Base-by-base conservation (phyloP, 225 moss, liverwort and hornwort genomes). In the Physcomitrellopsis africana region DNA sequence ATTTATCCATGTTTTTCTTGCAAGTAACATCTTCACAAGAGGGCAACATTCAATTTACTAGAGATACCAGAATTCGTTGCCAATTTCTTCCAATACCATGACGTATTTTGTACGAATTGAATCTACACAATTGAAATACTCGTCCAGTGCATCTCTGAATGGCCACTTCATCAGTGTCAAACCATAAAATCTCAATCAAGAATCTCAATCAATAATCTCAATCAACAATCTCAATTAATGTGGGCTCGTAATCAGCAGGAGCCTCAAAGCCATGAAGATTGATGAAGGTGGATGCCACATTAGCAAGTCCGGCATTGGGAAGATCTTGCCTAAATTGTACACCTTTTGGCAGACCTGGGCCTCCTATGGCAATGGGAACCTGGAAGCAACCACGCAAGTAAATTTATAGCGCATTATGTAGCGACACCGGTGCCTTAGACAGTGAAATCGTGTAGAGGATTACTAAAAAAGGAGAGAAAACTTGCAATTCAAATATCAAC, bases 291-390 rank as follows among this genome's bases (percentile, higher is more conserved):
- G 20, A 55, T 18, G 55, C 55, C 55, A 54, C 54, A 54, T 8
- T 23, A 37, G 27, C 14, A 60, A 89, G 79, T 42, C 89, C 89
- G 52, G 85, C 89, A 7, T 76, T 60, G 9, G 89, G 86, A 51
- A 89, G 84, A 57, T 85, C 86, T 23, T 70, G 67, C 43, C 89
- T 76, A 55, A 89, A 89, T 68, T 48, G 80, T 10, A 83, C 82
- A 41, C 84, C 86, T 78, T 82, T 84, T 13, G 76, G 59, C 60
- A 89, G 60, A 29, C 89, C 89, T 60, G 86, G 86, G 42, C 89
- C 89, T 63, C 89, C 89, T 24, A 89, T 89, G 12, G 86, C 86
- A 16, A 86, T 86, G 15, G 86, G 86, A 14, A 86, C 86, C 86
- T 86, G 67, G 73, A 77, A 58, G 77, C 67, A 18, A 29, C 58